Evolutionary conservation across 805 yeast species (phyloP).

Genomic region (Candida anglica): DNA sequence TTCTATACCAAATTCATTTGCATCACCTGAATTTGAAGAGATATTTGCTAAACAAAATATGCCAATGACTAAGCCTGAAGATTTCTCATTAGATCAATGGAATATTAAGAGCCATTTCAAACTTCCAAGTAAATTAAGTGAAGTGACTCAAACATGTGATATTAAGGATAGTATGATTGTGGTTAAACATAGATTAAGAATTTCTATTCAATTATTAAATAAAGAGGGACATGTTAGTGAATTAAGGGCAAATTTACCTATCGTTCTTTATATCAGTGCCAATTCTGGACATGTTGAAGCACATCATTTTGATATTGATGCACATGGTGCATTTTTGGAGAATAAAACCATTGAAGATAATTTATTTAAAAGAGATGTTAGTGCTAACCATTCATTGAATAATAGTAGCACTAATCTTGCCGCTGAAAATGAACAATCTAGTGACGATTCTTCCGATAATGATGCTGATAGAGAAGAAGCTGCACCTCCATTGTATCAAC

Average conservation of each 20-base stretch:
- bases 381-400: conserved; percentile 6
- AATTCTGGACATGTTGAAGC: conserved; percentile 34
- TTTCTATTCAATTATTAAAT: conserved; percentile 43
- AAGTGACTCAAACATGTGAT: conserved; percentile 42
- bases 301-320: conserved; percentile 27
- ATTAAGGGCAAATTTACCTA: conserved; percentile 49
- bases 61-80: conserved; percentile 15
- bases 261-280: conserved; percentile 39
- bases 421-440: conserved; percentile 10
- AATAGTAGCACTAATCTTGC: conserved; percentile 17
- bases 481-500: conserved; percentile 43
- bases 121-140: conserved; percentile 36
- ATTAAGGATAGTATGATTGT: conserved; percentile 36
- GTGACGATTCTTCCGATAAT: conserved; percentile 14
- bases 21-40: conserved; percentile 39
- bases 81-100: conserved; percentile 39
- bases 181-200: conserved; percentile 43
- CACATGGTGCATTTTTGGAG: conserved; percentile 20
- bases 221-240: conserved; percentile 50
- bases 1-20: conserved; percentile 25
- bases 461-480: conserved; percentile 22
- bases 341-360: conserved; percentile 20
- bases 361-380: conserved; percentile 23
- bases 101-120: conserved; percentile 35
- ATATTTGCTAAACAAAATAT: conserved; percentile 23